Evolutionary conservation across 352 stramenopile species (phyloP).

Genomic region (Pythium biforme): DNA sequence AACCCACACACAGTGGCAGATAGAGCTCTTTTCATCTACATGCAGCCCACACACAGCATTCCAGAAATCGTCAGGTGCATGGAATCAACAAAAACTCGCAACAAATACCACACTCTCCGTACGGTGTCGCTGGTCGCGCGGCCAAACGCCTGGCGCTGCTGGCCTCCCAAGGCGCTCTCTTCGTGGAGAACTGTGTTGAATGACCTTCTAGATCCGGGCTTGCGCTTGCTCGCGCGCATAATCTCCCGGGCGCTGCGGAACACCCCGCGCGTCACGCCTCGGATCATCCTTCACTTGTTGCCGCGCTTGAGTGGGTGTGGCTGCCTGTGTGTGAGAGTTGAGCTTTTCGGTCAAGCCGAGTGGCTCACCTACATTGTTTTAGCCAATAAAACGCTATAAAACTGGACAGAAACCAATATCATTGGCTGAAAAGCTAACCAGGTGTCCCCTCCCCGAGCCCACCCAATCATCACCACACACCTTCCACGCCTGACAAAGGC

Average conservation of each 20-base stretch:
- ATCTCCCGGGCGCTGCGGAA: conserved; percentile 60
- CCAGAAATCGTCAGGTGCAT: no score
- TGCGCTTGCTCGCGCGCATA: conserved; percentile 39
- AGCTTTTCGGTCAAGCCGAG: conserved; percentile 1
- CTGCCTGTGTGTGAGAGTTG: no score
- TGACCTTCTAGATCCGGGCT: conserved; percentile 25
- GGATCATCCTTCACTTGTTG: conserved; percentile 41
- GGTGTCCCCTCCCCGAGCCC: conserved; percentile 8
- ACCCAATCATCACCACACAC: conserved; percentile 32
- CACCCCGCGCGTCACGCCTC: conserved; percentile 37
- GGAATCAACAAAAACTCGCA: background rate
- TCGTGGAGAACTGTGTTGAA: conserved; percentile 28
- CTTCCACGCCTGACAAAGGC: background rate
- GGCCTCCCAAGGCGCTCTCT: conserved; percentile 45
- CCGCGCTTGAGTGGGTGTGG: background rate
- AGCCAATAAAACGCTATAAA: conserved; percentile 6
- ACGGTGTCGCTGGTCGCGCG: conserved; percentile 42
- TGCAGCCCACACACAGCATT: no score
- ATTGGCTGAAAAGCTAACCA: conserved; percentile 14
- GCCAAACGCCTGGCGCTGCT: conserved; percentile 55
- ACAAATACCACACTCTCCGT: conserved; percentile 1
- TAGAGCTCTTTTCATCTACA: conserved; percentile 49
- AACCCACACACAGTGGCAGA: conserved; percentile 31
- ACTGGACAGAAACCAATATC: background rate
- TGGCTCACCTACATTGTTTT: conserved; percentile 6